Evolutionary conservation across 768 basidiomycete genomes (phyloP).

Genomic region (Omphalotus guepiniiformis): DNA sequence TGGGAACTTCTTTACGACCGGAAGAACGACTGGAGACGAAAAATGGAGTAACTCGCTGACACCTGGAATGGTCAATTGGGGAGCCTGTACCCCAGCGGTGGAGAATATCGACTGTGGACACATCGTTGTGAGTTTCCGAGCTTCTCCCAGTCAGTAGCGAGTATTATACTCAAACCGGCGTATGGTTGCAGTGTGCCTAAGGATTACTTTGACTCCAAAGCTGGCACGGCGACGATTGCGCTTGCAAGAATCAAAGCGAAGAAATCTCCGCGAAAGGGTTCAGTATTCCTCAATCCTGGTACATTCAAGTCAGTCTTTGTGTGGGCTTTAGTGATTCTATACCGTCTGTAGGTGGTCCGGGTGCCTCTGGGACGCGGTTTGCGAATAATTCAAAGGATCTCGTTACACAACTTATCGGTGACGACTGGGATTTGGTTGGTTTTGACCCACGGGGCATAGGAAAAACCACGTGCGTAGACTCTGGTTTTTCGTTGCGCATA

Average conservation of each 20-base stretch:
- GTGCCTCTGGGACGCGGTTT: constrained; percentile 18
- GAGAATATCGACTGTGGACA: background rate
- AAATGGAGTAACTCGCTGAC: too few relatives aligned
- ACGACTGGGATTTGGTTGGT: constrained; percentile 23
- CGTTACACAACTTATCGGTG: constrained; percentile 17
- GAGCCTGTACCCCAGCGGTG: background rate
- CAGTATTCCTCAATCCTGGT: constrained; percentile 21
- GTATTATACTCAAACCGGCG: background rate
- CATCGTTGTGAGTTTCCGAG: background rate
- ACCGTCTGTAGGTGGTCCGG: constrained; percentile 18
- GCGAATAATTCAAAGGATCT: background rate
- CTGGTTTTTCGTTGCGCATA: background rate
- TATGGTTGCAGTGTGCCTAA: constrained; percentile 18
- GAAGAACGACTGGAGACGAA: too few relatives aligned
- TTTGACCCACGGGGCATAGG: constrained; percentile 24
- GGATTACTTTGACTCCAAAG: constrained; percentile 15
- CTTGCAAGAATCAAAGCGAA: constrained; percentile 14
- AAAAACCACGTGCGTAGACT: constrained; percentile 11
- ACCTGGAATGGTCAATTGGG: background rate
- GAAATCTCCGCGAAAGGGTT: constrained; percentile 15
- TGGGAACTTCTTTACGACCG: too few relatives aligned
- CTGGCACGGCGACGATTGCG: constrained; percentile 17
- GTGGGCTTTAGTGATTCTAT: background rate
- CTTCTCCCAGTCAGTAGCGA: background rate
- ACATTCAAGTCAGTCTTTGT: background rate